Evolutionary conservation across 176 grass and related monocot species (phyloP).

Genomic region (Melocanna baccifera): DNA sequence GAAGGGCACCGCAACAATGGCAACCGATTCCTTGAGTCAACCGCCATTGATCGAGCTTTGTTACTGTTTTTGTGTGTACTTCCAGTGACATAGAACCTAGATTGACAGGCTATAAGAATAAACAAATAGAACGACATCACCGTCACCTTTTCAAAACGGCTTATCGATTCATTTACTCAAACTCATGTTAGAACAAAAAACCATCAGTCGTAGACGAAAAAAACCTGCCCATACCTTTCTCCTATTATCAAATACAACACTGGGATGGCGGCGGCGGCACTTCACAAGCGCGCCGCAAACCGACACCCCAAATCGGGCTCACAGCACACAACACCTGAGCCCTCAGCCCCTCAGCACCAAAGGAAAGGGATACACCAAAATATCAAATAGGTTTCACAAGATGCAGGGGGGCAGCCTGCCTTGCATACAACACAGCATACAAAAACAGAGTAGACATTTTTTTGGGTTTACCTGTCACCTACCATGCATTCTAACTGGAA

Average conservation of each 20-base stretch:
- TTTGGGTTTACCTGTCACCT: neutral
- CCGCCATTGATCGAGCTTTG: neutral
- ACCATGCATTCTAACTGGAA: conserved; percentile 17
- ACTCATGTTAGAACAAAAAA: too few species aligned
- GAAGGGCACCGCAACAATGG: conserved; percentile 56
- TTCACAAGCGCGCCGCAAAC: neutral
- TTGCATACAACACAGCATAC: neutral
- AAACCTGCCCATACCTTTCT: too few species aligned
- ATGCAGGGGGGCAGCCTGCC: conserved; percentile 23
- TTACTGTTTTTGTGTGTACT: neutral
- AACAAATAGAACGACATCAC: too few species aligned
- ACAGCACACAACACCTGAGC: neutral
- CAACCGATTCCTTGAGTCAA: conserved; percentile 13
- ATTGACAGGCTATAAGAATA: neutral
- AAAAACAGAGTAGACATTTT: conserved; percentile 1
- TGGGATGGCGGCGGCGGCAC: neutral
- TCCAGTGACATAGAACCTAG: neutral
- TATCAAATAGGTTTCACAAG: conserved; percentile 13
- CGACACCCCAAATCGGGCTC: neutral
- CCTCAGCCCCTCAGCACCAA: neutral
- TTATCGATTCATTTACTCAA: too few species aligned
- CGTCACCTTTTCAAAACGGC: too few species aligned
- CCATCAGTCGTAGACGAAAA: accelerated
- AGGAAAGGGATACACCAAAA: neutral
- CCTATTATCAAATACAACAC: neutral